Base-by-base conservation (phyloP, 2,329 filamentous ascomycete species). In the Neopestalotiopsis sp. region DNA sequence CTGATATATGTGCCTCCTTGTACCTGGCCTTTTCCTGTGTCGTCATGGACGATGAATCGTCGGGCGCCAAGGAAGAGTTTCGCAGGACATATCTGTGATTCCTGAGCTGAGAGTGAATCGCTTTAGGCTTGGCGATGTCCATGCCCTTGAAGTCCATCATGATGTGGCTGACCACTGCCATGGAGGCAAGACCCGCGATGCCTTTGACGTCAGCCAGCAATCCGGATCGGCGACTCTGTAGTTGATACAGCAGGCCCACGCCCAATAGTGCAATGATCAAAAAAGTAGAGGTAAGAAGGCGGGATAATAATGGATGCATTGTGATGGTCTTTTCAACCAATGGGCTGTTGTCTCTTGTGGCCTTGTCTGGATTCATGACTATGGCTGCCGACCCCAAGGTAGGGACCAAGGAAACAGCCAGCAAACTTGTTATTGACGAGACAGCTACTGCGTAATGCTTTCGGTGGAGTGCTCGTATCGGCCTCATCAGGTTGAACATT, bases 161-260 rank as follows among this genome's bases (percentile, higher is more conserved):
- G 76, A 94, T 92, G 72, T 94, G 91, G 71, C 87, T 90, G 70
- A 89, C 88, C 2, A 92, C 91, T 10, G 92, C 91, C 91, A 94
- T 93, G 68, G 91, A 89, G 5, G 92, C 92, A 49, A 94, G 84
- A 1, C 92, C 92, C 1, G 91, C 91, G 65, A 94, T 92, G 5
- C 92, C 92, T 72, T 89, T 90, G 6, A 92, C 91, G 75, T 94
- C 90, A 5, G 88, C 88, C 3, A 89, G 79, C 17, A 94, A 82
- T 0, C 92, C 92, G 3, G 90, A 92, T 53, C 87, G 89, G 28
- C 92, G 84, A 17, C 84, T 84, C 67, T 88, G 86, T 58, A 93
- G 85, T 70, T 90, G 85, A 72, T 86, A 88, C 58, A 92, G 84
- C 4, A 94, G 81, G 2, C 87, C 76, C 40, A 83, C 82, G 0